Conservation (phyloP, 148 eudicot species). For the Cornus suecica region DNA sequence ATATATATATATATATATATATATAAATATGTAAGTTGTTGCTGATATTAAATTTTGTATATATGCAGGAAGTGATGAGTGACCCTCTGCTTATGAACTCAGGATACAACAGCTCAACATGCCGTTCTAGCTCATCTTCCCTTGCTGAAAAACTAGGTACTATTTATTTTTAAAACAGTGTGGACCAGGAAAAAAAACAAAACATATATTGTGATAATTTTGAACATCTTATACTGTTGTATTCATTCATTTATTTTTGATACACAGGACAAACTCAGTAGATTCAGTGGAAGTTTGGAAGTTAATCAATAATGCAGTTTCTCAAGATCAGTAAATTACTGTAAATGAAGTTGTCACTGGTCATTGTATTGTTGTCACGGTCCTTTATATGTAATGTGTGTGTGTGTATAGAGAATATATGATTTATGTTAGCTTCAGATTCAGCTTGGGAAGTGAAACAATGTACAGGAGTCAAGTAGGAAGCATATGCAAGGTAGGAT, state of each 20-base stretch:
- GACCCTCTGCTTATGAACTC: constrained; percentile 29
- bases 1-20: no score
- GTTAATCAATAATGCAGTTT: neutral
- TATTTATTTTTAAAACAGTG: neutral
- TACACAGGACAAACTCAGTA: constrained; percentile 3
- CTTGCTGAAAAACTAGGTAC: constrained; percentile 21
- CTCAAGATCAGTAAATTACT: neutral
- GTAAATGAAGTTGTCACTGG: neutral
- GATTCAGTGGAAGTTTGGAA: neutral
- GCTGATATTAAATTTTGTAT: neutral
- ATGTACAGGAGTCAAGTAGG: neutral
- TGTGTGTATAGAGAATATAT: neutral
- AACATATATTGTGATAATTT: neutral
- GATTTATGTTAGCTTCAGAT: neutral
- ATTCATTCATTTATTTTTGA: neutral
- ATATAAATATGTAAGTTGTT: neutral
- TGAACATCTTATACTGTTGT: constrained; percentile 1
- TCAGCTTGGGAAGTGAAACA: neutral
- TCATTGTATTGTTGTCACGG: no score
- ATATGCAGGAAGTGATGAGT: constrained; percentile 34
- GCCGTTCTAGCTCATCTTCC: constrained; percentile 25
- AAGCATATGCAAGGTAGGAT: neutral
- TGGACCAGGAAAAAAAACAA: neutral
- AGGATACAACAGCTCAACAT: constrained; percentile 28
- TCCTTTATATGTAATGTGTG: neutral